These are phyloP conservation scores for Eragrostis tef DNA, from an alignment of 202 grass and related monocot genomes.

Conservation along the genomic window DNA sequence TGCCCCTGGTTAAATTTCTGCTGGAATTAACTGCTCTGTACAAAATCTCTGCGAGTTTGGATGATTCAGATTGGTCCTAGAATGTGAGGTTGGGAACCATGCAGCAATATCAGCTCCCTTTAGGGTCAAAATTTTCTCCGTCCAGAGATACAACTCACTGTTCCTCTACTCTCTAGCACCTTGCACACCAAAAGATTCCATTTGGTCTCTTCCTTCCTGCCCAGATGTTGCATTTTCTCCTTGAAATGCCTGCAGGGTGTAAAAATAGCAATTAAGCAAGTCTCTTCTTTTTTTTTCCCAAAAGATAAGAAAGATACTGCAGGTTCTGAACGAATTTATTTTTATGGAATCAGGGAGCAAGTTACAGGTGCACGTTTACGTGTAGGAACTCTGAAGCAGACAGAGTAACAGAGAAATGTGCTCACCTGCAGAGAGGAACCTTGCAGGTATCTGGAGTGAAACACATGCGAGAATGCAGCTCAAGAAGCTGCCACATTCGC, in stretches of 20 bases:
- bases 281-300: not conserved
- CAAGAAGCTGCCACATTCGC: constrained; percentile 85
- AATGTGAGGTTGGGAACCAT: not conserved
- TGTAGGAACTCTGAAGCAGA: not conserved
- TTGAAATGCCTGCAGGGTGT: constrained; percentile 64
- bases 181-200: constrained; percentile 67
- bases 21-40: not conserved
- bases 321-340: too few relatives aligned
- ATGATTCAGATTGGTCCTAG: not conserved
- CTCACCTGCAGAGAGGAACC: constrained; percentile 84
- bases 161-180: constrained; percentile 58
- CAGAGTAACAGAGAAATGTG: not conserved
- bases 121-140: constrained; percentile 29
- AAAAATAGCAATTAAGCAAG: not conserved
- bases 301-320: not conserved
- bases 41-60: not conserved
- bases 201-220: constrained; percentile 66
- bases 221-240: constrained; percentile 64
- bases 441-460: constrained; percentile 51
- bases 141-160: constrained; percentile 42
- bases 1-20: not conserved
- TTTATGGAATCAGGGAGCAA: not conserved
- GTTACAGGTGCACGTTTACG: not conserved
- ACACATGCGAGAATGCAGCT: constrained; percentile 79
- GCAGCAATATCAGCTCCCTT: not conserved